phyloP scores from a whole-genome alignment of 73 alveolate species.

The Blepharisma stoltei region DNA sequence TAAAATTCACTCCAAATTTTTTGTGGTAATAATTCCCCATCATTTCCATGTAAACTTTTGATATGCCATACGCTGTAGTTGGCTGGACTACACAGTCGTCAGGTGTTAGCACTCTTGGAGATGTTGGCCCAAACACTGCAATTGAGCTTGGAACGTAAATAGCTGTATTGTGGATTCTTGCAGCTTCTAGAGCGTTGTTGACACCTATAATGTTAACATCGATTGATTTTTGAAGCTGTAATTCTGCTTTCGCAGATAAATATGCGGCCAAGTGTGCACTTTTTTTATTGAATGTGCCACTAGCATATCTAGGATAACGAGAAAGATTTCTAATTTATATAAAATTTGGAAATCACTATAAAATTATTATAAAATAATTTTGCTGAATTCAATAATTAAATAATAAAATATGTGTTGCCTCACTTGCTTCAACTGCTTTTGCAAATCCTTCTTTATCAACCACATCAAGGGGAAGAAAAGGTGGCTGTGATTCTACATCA shows the following conservation, averaged over 20 bases:
- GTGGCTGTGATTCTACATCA: background rate
- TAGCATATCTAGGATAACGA: too few species aligned
- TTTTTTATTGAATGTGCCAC: too few species aligned
- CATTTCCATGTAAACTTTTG: constrained; percentile 51
- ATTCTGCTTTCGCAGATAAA: constrained; percentile 49
- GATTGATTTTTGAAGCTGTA: constrained; percentile 36
- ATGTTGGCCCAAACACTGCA: constrained; percentile 52
- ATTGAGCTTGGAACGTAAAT: constrained; percentile 47
- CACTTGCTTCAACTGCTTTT: background rate
- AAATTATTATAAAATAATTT: too few species aligned
- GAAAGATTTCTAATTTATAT: too few species aligned
- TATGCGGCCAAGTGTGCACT: constrained; percentile 55
- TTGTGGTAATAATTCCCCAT: constrained; percentile 48
- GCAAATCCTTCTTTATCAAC: constrained; percentile 1
- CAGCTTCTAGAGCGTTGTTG: constrained; percentile 47
- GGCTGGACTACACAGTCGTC: constrained; percentile 44
- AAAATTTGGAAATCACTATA: too few species aligned
- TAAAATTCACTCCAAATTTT: constrained; percentile 51
- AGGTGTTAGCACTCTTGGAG: constrained; percentile 30
- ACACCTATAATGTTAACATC: constrained; percentile 44
- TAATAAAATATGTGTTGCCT: background rate
- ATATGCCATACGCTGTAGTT: constrained; percentile 46
- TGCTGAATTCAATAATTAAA: too few species aligned
- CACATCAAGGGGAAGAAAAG: constrained; percentile 14
- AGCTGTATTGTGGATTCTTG: constrained; percentile 38